Conservation (phyloP, 306 rosid genomes). For the Citrullus mucosospermus region DNA sequence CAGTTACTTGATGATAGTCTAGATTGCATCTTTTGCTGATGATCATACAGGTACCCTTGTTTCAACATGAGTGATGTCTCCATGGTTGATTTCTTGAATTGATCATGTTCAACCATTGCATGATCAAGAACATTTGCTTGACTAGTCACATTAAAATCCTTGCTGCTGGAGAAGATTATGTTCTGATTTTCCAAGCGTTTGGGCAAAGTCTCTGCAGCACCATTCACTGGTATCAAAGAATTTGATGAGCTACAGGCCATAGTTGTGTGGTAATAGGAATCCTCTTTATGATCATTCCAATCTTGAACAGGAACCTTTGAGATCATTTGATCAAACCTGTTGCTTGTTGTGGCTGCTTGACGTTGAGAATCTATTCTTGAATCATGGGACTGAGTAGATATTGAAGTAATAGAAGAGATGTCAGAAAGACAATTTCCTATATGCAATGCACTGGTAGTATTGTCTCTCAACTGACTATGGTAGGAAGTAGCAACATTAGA, state of each 20-base stretch:
- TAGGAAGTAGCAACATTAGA: slow-evolving; percentile 27
- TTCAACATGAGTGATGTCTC: slow-evolving; percentile 24
- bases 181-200: slow-evolving; percentile 22
- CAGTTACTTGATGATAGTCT: slow-evolving; percentile 25
- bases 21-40: slow-evolving; percentile 33
- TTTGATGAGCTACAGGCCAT: slow-evolving; percentile 29
- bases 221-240: slow-evolving; percentile 35
- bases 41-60: slow-evolving; percentile 40
- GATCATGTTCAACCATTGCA: slow-evolving; percentile 32
- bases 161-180: slow-evolving; percentile 24
- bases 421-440: slow-evolving; percentile 25
- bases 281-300: slow-evolving; percentile 55
- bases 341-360: slow-evolving; percentile 24
- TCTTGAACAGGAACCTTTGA: slow-evolving; percentile 32
- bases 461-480: slow-evolving; percentile 18
- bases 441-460: slow-evolving; percentile 29
- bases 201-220: slow-evolving; percentile 27
- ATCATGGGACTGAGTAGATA: slow-evolving; percentile 26
- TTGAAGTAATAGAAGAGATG: slow-evolving; percentile 31
- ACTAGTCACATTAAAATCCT: slow-evolving; percentile 22
- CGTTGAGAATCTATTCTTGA: slow-evolving; percentile 29
- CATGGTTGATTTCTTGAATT: slow-evolving; percentile 20
- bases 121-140: slow-evolving; percentile 26
- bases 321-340: slow-evolving; percentile 19
- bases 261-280: slow-evolving; percentile 33